Evolutionary conservation across 805 yeast genomes (phyloP), one percentile per base, ranked within the genome.

Genomic region (Kodamaea kakaduensis): DNA sequence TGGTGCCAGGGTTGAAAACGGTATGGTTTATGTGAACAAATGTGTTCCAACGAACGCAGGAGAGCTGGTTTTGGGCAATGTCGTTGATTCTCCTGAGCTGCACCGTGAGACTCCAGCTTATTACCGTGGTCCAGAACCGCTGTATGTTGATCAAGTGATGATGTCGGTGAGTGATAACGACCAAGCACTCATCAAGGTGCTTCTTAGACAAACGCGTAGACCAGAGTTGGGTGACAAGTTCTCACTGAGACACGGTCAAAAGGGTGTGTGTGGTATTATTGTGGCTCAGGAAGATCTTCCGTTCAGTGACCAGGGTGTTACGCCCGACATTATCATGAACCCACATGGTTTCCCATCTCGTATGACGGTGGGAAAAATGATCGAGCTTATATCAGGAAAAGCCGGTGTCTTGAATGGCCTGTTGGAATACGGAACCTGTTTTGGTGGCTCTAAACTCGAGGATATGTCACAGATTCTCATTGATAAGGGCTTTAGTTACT

Each of bases 291-390:
- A 90, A 50, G 98, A 90, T 54, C 72, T 90, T 73, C 98, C 98
- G 9, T 90, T 90, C 63, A 86, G 81, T 55, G 97, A 93, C 50
- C 75, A 80, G 40, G 98, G 98, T 56, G 75, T 93, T 17, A 70
- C 78, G 3, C 98, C 98, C 0, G 98, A 90, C 65, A 89, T 90
- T 46, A 90, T 90, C 53, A 90, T 90, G 97, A 90, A 90, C 56
- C 98, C 98, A 1, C 98, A 90, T 60, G 98, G 97, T 68, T 93
- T 90, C 81, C 98, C 98, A 44, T 90, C 97, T 22, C 95, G 98
- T 75, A 93, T 93, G 98, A 93, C 98, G 25, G 97, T 93, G 13
- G 98, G 98, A 41, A 93, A 93, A 63, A 90, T 93, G 97, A 78
- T 93, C 47, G 98, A 93, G 61, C 71, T 90, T 43, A 84, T 93